Conservation (phyloP, 2,329 filamentous ascomycete genomes). For the Aspergillus aculeatus region DNA sequence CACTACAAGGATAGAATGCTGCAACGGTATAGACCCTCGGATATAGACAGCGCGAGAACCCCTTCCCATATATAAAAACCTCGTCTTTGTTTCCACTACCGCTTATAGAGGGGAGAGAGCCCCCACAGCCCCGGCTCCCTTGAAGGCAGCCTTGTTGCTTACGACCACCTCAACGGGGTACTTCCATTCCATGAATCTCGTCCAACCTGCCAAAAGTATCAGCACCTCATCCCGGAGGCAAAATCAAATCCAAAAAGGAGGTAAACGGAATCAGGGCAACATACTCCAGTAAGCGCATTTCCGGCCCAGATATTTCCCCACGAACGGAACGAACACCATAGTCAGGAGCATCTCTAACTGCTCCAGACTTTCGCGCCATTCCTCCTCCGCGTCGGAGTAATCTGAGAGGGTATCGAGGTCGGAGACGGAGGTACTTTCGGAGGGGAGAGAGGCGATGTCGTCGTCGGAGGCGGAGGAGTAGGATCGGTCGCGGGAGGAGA, state of each 20-base stretch:
- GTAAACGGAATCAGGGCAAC: slow-evolving; percentile 11
- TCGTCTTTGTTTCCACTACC: neutral
- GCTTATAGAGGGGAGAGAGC: slow-evolving; percentile 47
- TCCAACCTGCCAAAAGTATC: slow-evolving; percentile 67
- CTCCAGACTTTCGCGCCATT: slow-evolving; percentile 93
- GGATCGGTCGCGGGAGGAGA: slow-evolving; percentile 32
- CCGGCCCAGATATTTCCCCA: slow-evolving; percentile 91
- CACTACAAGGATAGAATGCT: too few species aligned
- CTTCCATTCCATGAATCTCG: slow-evolving; percentile 90
- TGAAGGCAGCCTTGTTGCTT: slow-evolving; percentile 62
- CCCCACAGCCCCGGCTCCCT: slow-evolving; percentile 61
- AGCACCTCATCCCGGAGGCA: neutral
- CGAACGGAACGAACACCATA: slow-evolving; percentile 91
- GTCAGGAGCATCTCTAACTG: slow-evolving; percentile 90
- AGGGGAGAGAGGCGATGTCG: slow-evolving; percentile 46
- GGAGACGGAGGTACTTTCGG: slow-evolving; percentile 39
- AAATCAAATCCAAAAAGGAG: slow-evolving; percentile 9
- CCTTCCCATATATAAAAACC: neutral
- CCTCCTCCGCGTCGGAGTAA: slow-evolving; percentile 81
- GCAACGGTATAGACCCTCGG: too few species aligned
- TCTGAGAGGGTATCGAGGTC: slow-evolving; percentile 46
- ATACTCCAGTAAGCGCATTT: slow-evolving; percentile 96
- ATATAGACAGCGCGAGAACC: too few species aligned
- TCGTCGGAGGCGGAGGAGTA: slow-evolving; percentile 37
- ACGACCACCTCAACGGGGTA: slow-evolving; percentile 74